Conservation (phyloP, 176 grass and related monocot genomes). For the Otatea glauca region DNA sequence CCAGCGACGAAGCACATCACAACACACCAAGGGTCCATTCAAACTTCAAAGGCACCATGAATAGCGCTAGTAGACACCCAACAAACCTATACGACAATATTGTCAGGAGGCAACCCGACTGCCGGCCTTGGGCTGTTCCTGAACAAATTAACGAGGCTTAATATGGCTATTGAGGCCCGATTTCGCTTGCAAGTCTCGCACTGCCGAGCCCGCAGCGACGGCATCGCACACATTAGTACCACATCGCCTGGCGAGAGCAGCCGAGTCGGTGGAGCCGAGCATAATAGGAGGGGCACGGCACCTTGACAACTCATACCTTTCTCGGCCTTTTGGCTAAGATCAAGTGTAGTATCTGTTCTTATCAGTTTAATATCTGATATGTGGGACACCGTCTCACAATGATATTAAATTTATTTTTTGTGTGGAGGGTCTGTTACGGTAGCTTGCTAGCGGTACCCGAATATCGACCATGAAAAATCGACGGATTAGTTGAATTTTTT, state of each 20-base stretch:
- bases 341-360: conserved; percentile 82
- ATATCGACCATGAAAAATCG: too few species aligned
- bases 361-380: conserved; percentile 84
- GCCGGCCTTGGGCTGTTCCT: background rate
- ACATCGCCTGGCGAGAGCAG: background rate
- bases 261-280: too few species aligned
- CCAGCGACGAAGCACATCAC: background rate
- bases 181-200: background rate
- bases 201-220: background rate
- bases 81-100: background rate
- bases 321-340: conserved; percentile 89
- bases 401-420: background rate
- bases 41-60: background rate
- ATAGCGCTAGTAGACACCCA: background rate
- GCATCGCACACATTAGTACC: background rate
- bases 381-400: accelerated
- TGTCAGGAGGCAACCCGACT: background rate
- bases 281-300: background rate
- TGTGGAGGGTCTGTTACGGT: accelerated
- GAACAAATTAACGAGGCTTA: background rate
- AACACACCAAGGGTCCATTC: conserved; percentile 14
- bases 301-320: conserved; percentile 31
- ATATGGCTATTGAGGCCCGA: background rate
- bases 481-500: too few species aligned
- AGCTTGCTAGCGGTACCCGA: too few species aligned